Evolutionary conservation across 441 rosid genomes (phyloP).

Genomic region (Adansonia madagascariensis): DNA sequence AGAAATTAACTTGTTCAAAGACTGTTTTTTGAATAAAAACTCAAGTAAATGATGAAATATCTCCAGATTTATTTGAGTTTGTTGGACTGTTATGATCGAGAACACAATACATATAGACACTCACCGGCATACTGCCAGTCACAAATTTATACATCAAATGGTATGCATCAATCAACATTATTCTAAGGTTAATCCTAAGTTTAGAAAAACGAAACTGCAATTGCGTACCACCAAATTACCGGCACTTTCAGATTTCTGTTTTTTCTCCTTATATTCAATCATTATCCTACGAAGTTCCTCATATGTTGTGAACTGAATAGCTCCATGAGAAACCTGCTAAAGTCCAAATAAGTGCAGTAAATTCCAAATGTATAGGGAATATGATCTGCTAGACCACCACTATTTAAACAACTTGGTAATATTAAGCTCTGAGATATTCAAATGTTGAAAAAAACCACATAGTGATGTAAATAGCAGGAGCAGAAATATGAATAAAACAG

Average conservation of each 20-base stretch:
- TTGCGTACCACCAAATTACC: conserved; percentile 60
- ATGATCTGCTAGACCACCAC: not conserved
- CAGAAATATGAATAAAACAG: conserved; percentile 10
- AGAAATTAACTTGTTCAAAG: not conserved
- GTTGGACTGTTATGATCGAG: not conserved
- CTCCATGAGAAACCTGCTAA: conserved; percentile 98
- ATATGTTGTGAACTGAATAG: conserved; percentile 87
- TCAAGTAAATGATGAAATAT: not conserved
- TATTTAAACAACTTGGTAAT: conserved; percentile 10
- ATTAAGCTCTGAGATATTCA: conserved; percentile 19
- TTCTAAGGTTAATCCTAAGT: not conserved
- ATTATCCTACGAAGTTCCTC: conserved; percentile 81
- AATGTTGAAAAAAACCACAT: not conserved
- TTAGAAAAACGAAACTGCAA: conserved; percentile 20
- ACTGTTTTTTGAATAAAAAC: not conserved
- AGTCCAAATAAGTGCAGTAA: conserved; percentile 34
- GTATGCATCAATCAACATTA: not conserved
- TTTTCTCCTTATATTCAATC: conserved; percentile 53
- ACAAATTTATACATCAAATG: not conserved
- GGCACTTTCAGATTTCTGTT: conserved; percentile 35
- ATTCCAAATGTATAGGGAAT: conserved; percentile 23
- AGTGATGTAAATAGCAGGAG: not conserved
- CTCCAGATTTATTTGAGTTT: not conserved
- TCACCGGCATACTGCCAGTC: not conserved
- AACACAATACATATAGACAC: conserved; percentile 1